Evolutionary conservation across 768 basidiomycete genomes (phyloP), one percentile per base, ranked within the genome.

Genomic region (Mycena olivaceomarginata): DNA sequence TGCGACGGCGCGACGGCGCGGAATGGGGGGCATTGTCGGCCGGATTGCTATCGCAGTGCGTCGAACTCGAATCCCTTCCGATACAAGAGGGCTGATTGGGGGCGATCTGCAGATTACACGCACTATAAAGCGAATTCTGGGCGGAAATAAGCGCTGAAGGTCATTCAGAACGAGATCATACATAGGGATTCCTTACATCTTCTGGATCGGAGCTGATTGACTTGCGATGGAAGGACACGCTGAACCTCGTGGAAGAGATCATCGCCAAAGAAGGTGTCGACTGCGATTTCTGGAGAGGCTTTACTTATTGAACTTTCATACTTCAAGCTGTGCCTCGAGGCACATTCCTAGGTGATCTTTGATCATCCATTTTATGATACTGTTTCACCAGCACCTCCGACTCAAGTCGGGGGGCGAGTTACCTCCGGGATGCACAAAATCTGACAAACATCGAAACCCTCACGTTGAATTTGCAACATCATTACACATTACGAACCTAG

Each of bases 21-120:
- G 46, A 84, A 84, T 67, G 83, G 82, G 2, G 83, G 83, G 9
- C 83, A 84, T 74, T 82, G 81, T 71, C 76, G 81, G 40, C 83
- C 83, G 18, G 75, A 81, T 76, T 72, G 72, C 48, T 80, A 81
- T 63, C 75, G 75, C 69, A 79, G 82, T 81, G n/a, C 45, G 63
- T 79, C 43, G 10, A 15, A 31, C 31, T 31, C 31, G 31, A 31
- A 31, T 31, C 3, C 31, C 31, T 31, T 31, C 31, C 6, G 5
- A 25, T 31, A 0, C 5, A 46, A 66, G 10, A 9, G 10, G 16
- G 18, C 22, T 16, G 16, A 40, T 45, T 2, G n/a, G n/a, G 1
- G 31, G 11, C 4, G 31, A 45, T 59, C 18, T 10, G 15, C 70
- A 82, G 78, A 78, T 60, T 83, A 82, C 63, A 62, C 41, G 22